Evolutionary conservation across 495 filamentous ascomycete genomes (phyloP).

Genomic region (Aspergillus steynii): DNA sequence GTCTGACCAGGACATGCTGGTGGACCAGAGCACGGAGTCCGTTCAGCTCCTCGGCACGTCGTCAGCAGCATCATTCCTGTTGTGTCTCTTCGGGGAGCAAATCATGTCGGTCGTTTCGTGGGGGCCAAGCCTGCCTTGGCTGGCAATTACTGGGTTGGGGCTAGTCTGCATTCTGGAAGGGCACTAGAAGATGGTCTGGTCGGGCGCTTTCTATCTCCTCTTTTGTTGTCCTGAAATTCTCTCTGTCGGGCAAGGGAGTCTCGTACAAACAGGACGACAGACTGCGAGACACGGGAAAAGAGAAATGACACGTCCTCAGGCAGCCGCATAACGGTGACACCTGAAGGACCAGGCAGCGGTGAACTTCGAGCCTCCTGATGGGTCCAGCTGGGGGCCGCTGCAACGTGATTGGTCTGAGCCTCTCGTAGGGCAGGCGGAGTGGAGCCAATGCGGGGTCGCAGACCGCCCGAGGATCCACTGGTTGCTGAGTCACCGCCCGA

Average conservation of each 20-base stretch:
- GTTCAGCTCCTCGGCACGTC: no score
- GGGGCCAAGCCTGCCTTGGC: conserved; percentile 17
- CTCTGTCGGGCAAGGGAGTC: no score
- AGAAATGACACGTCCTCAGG: neutral
- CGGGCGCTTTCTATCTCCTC: neutral
- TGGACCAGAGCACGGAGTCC: no score
- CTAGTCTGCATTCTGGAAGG: conserved; percentile 21
- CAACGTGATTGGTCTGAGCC: conserved; percentile 5
- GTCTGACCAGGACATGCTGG: no score
- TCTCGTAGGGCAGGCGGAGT: conserved; percentile 11
- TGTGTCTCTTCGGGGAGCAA: neutral
- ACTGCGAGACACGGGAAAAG: neutral
- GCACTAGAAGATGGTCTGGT: conserved; percentile 23
- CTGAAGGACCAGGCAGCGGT: conserved; percentile 13
- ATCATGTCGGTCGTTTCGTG: conserved; percentile 10
- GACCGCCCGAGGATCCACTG: conserved; percentile 5
- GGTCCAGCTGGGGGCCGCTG: conserved; percentile 1
- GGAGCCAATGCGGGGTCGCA: conserved; percentile 1
- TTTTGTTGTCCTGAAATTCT: no score
- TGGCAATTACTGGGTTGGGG: no score
- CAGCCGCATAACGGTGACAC: neutral
- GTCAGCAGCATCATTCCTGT: neutral
- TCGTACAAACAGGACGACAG: neutral
- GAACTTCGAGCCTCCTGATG: conserved; percentile 14
- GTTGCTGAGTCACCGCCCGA: no score